phyloP scores from a whole-genome alignment of 257 asterid species.

The Solanum ahanhuiri region DNA sequence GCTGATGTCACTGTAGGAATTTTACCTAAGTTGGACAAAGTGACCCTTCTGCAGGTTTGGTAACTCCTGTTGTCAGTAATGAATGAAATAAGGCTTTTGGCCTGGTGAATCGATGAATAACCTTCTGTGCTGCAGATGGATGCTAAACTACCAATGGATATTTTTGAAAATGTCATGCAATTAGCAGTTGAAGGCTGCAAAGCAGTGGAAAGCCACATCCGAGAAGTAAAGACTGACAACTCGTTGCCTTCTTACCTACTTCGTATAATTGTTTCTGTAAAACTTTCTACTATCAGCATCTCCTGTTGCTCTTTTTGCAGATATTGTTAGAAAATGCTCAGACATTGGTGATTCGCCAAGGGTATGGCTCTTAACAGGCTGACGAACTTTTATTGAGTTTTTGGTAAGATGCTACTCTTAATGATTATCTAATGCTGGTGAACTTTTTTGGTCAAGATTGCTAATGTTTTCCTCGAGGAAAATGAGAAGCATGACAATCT shows the following conservation, averaged over 20 bases:
- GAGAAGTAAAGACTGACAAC: constrained; percentile 43
- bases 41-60: constrained; percentile 88
- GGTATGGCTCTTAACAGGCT: constrained; percentile 19
- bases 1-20: constrained; percentile 96
- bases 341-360: constrained; percentile 59
- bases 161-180: constrained; percentile 81
- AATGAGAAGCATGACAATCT: neutral
- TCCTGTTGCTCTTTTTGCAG: constrained; percentile 22
- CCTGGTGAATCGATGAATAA: neutral
- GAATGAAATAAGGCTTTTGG: neutral
- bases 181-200: constrained; percentile 91
- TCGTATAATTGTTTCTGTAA: neutral
- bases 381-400: neutral
- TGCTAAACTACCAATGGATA: constrained; percentile 76
- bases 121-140: constrained; percentile 52
- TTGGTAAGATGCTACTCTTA: neutral
- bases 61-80: neutral
- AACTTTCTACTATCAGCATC: neutral
- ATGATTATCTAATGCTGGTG: neutral
- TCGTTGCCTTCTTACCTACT: neutral
- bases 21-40: constrained; percentile 82
- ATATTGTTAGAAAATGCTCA: constrained; percentile 63
- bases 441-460: neutral
- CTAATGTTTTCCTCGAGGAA: neutral
- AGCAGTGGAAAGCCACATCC: constrained; percentile 71